A percentile compares a stretch with the other conserved stretches of the same genome.
These are phyloP conservation scores for Magnolia officinalis DNA, from an alignment of 164 flowering plant genomes.

Conservation along the genomic window DNA sequence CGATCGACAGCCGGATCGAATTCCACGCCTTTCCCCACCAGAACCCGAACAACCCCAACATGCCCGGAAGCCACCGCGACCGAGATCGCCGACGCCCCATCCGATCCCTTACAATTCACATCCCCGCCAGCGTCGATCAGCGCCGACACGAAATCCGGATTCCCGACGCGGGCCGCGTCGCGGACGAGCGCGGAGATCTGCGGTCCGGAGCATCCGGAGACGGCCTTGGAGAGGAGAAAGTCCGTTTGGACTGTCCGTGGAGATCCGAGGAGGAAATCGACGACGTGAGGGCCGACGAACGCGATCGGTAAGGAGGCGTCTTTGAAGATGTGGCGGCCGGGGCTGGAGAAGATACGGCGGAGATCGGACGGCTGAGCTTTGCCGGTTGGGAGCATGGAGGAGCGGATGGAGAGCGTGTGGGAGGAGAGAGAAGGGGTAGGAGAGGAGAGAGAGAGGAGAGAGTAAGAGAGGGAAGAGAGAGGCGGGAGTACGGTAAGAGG, in stretches of 20 bases:
- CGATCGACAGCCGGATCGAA: conserved; percentile 26
- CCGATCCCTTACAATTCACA: conserved; percentile 26
- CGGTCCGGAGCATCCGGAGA: conserved; percentile 39
- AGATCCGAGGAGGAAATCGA: conserved; percentile 26
- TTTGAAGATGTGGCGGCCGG: conserved; percentile 58
- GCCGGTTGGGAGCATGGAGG: conserved; percentile 72
- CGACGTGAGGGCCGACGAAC: conserved; percentile 51
- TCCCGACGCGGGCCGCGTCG: conserved; percentile 34
- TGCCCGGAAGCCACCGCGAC: conserved; percentile 37
- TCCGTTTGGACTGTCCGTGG: conserved; percentile 15
- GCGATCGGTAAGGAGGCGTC: conserved; percentile 57
- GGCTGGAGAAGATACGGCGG: conserved; percentile 48
- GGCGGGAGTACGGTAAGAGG: conserved; percentile 29
- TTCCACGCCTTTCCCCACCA: conserved; percentile 25
- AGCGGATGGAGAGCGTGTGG: conserved; percentile 14
- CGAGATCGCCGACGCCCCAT: conserved; percentile 34
- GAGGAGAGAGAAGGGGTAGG: conserved; percentile 32
- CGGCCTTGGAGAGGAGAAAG: conserved; percentile 36
- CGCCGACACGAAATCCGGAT: conserved; percentile 24
- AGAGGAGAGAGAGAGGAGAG: conserved; percentile 7
- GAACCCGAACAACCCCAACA: conserved; percentile 8
- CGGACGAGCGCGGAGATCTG: conserved; percentile 41
- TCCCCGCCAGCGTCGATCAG: conserved; percentile 60
- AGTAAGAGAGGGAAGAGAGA: conserved; percentile 11
- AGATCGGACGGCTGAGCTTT: conserved; percentile 57